Percentiles rank a stretch among this genome's conserved stretches.
Evolutionary conservation across 371 early-diverging fungal species (phyloP).

Genomic region (Funneliformis caledonium): DNA sequence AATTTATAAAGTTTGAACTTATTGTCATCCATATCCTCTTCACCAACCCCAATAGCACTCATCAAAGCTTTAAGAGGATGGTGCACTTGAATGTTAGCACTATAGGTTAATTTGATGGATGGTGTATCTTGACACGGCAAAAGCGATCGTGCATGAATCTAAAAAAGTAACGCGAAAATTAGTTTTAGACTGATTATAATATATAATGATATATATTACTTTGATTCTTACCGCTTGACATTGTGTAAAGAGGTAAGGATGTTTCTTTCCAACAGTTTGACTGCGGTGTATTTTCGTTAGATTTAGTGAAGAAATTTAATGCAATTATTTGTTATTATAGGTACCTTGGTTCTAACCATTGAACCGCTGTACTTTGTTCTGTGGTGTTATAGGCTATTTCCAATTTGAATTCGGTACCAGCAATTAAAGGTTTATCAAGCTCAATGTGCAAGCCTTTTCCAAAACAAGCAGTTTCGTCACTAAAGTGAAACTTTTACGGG

Average conservation of each 20-base stretch:
- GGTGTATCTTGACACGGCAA: constrained; percentile 95
- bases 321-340: not conserved
- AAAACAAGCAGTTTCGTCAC: constrained; percentile 64
- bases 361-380: constrained; percentile 80
- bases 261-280: constrained; percentile 92
- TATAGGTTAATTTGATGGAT: constrained; percentile 87
- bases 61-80: constrained; percentile 72
- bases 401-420: constrained; percentile 57
- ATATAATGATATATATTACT: constrained; percentile 15
- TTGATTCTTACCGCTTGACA: constrained; percentile 75
- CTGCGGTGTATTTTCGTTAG: constrained; percentile 41
- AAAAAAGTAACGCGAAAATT: constrained; percentile 13
- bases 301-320: not conserved
- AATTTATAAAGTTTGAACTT: constrained; percentile 59
- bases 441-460: constrained; percentile 79
- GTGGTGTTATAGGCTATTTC: constrained; percentile 83
- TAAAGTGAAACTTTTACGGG: constrained; percentile 55
- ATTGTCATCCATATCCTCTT: constrained; percentile 53
- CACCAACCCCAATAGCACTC: constrained; percentile 65
- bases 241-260: constrained; percentile 96
- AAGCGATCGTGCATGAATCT: constrained; percentile 94
- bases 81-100: constrained; percentile 77
- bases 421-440: constrained; percentile 54
- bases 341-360: constrained; percentile 88
- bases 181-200: not conserved